Base-by-base conservation (phyloP, 495 filamentous ascomycete species). In the Hypoxylon fuscum region DNA sequence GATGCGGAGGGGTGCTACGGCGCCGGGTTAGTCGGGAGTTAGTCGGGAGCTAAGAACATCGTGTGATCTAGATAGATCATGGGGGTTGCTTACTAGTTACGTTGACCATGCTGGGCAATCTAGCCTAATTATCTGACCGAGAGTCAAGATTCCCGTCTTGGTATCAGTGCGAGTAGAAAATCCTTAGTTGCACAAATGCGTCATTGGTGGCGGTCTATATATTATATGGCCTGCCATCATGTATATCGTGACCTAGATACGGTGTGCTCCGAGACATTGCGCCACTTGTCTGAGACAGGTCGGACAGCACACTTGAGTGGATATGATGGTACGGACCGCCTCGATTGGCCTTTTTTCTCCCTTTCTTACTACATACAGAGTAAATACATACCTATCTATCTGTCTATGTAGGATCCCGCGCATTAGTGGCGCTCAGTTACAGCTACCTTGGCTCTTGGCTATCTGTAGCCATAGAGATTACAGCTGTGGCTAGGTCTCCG, bases 1-100 rank as follows among this genome's bases (percentile, higher is more conserved):
- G 9, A 69, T 66, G n/a, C 66, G 66, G 38, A 69, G 55, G 17
- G 66, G 62, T n/a, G 49, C 62, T 65, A n/a, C 12, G 35, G 29
- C 1, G n/a, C 6, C 3, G 15, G 9, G 29, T 60, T 55, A 53
- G 57, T 18, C 17, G 17, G 8, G 25, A 25, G 21, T 34, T 34
- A 34, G 3, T 12, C 8, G n/a, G 31, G 31, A 12, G 12, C n/a
- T 40, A 32, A 17, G 21, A 20, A 22, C 15, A 32, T 17, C 5
- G 5, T 27, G n/a, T 18, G 14, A 8, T 10, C 11, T 31, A 34
- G 17, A 1, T 47, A 43, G 11, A 11, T 17, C 12, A 35, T 17
- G 3, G 20, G 18, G 7, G 10, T n/a, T 14, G 21, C 46, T n/a
- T 59, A 64, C 61, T n/a, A 17, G 54, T 64, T n/a, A 64, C 44